phyloP scores from a whole-genome alignment of 2,329 filamentous ascomycete species.

The Venturia carpophila region DNA sequence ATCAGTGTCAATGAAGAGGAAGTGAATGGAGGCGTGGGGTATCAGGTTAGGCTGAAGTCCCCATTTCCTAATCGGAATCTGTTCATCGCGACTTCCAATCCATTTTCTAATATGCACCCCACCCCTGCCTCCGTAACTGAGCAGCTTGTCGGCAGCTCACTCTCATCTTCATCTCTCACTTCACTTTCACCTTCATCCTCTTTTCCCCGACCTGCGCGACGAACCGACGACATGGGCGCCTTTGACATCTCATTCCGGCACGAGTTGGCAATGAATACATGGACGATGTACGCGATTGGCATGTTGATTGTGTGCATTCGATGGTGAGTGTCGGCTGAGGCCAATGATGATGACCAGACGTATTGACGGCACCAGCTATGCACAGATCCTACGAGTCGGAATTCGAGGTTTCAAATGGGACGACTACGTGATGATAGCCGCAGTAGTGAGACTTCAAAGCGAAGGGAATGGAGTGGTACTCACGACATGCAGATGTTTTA shows the following conservation, averaged over 20 bases:
- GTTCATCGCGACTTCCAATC: neutral
- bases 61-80: neutral
- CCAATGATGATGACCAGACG: neutral
- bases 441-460: slow-evolving; percentile 10
- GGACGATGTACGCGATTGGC: slow-evolving; percentile 21
- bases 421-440: slow-evolving; percentile 21
- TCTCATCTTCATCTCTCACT: neutral
- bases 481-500: slow-evolving; percentile 29
- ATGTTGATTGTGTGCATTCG: slow-evolving; percentile 20
- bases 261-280: slow-evolving; percentile 21
- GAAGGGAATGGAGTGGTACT: neutral
- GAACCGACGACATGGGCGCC: neutral
- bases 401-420: slow-evolving; percentile 19
- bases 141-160: neutral
- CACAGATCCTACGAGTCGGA: slow-evolving; percentile 19
- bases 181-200: neutral
- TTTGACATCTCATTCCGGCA: slow-evolving; percentile 12
- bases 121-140: neutral
- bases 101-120: neutral
- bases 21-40: neutral
- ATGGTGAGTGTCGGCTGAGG: slow-evolving; percentile 18
- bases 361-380: slow-evolving; percentile 18
- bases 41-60: neutral
- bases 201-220: neutral
- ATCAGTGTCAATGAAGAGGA: too few relatives aligned